Evolutionary conservation across 2,329 filamentous ascomycete species (phyloP).

Genomic region (Fusarium xyrophilum): DNA sequence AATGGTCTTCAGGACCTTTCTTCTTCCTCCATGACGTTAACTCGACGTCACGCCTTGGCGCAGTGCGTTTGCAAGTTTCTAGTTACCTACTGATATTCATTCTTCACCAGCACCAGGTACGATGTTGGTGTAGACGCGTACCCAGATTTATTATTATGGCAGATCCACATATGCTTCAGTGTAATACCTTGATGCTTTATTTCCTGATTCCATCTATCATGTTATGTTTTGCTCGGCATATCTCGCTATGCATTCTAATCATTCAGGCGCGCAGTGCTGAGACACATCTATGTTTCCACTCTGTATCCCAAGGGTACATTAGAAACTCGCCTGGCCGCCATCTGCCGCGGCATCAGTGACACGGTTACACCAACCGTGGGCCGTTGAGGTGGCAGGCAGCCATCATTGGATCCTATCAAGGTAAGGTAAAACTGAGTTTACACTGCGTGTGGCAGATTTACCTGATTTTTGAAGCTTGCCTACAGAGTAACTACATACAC

Average conservation of each 20-base stretch:
- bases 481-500: too few relatives aligned
- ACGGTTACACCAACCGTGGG: not conserved
- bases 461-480: not conserved
- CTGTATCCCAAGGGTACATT: not conserved
- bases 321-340: not conserved
- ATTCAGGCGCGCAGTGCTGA: not conserved
- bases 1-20: not conserved
- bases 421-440: slow-evolving; percentile 1
- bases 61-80: not conserved
- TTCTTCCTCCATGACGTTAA: not conserved
- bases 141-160: too few relatives aligned
- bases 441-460: slow-evolving; percentile 2
- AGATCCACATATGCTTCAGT: not conserved
- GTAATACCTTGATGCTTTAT: not conserved
- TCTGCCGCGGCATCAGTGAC: slow-evolving; percentile 6
- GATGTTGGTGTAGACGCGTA: not conserved
- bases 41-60: not conserved
- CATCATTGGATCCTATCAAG: not conserved
- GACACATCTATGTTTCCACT: not conserved
- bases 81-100: not conserved
- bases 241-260: not conserved
- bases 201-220: not conserved
- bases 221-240: not conserved
- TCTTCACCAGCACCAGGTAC: not conserved
- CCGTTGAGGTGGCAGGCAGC: not conserved